Evolutionary conservation across 129 eudicot species (phyloP).

Genomic region (Centrapalus pauciflorus): DNA sequence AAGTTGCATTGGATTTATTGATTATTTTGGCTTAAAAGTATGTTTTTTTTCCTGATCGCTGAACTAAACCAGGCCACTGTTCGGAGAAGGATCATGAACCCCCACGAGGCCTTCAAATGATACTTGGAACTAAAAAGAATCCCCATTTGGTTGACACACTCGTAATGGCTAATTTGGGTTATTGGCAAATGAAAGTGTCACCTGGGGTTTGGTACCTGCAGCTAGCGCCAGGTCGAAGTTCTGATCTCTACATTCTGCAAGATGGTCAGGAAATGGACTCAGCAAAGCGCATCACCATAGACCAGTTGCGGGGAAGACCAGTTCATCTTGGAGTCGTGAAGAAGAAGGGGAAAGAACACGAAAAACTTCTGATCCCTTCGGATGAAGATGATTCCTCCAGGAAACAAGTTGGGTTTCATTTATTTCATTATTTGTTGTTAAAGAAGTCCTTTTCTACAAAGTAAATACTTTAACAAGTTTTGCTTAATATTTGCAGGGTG

Average conservation of each 20-base stretch:
- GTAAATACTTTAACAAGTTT: not conserved
- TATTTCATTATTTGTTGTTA: not conserved
- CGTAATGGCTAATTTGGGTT: constrained; percentile 98
- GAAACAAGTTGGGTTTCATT: constrained; percentile 38
- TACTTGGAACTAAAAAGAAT: constrained; percentile 73
- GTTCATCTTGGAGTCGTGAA: constrained; percentile 85
- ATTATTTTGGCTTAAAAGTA: no score
- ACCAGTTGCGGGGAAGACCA: constrained; percentile 74
- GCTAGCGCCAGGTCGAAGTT: constrained; percentile 98
- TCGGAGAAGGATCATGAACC: constrained; percentile 94
- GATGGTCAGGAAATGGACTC: constrained; percentile 48
- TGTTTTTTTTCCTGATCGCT: constrained; percentile 15
- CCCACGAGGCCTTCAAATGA: constrained; percentile 92
- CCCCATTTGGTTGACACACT: constrained; percentile 96
- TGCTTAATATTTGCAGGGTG: constrained; percentile 35
- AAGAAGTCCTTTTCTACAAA: not conserved
- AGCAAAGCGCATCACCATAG: constrained; percentile 62
- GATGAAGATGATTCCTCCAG: constrained; percentile 53
- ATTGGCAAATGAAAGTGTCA: constrained; percentile 97
- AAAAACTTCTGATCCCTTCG: constrained; percentile 57
- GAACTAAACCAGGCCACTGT: constrained; percentile 72
- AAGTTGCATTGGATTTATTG: no score
- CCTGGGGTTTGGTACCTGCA: constrained; percentile 96
- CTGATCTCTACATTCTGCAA: constrained; percentile 76
- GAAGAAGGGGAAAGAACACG: constrained; percentile 87